These are phyloP conservation scores for Phytophthora pinifolia DNA, from an alignment of 352 stramenopile genomes.

Conservation along the genomic window DNA sequence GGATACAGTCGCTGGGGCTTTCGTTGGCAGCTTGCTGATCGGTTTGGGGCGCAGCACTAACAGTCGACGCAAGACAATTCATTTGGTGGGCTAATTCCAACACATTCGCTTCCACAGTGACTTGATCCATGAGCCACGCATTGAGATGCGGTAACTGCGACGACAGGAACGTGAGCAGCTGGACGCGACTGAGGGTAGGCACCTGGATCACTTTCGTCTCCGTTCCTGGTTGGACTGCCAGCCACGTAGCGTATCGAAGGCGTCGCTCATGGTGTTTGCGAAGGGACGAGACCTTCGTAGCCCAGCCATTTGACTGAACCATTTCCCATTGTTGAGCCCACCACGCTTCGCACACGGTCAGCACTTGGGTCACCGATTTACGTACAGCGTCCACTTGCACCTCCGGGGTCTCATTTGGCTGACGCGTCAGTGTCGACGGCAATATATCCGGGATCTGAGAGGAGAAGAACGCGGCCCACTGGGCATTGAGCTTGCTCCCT, in stretches of 20 bases:
- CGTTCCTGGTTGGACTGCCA: conserved; percentile 7
- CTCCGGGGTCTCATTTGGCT: conserved; percentile 11
- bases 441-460: conserved; percentile 40
- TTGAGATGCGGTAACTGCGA: conserved; percentile 41
- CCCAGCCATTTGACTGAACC: conserved; percentile 14
- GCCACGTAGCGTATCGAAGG: conserved; percentile 48
- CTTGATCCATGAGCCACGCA: conserved; percentile 37
- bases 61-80: conserved; percentile 44
- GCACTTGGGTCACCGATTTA: conserved; percentile 18
- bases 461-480: conserved; percentile 32
- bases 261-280: conserved; percentile 27
- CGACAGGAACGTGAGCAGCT: conserved; percentile 44
- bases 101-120: conserved; percentile 30
- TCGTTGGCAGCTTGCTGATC: conserved; percentile 8
- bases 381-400: conserved; percentile 11
- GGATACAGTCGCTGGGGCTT: conserved; percentile 35
- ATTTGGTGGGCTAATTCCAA: conserved; percentile 56
- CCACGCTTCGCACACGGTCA: conserved; percentile 23
- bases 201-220: not conserved
- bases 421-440: conserved; percentile 22
- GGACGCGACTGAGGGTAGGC: conserved; percentile 23
- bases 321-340: conserved; percentile 20
- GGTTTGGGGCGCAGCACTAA: conserved; percentile 7
- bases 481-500: conserved; percentile 11
- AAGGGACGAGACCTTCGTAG: conserved; percentile 15